Base-by-base conservation (phyloP, 176 grass and related monocot genomes). In the Rhynchospora tenuis region DNA sequence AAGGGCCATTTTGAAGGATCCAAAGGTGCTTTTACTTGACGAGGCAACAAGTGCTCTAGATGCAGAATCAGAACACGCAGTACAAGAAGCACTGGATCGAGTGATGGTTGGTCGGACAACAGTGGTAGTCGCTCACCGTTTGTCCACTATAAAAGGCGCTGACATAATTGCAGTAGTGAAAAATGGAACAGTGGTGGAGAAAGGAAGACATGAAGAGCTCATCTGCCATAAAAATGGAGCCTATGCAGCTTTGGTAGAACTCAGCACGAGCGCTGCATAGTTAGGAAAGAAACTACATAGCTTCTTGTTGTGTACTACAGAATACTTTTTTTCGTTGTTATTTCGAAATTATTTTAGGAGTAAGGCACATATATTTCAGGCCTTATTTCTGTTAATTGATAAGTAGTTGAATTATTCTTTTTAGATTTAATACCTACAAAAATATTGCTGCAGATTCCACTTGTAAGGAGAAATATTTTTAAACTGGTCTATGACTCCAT, bases 1-100 rank as follows among this genome's bases (percentile, higher is more conserved):
- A 2, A 84, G 93, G 17, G 93, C 93, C 6, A 33, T 90, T 23
- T 12, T 94, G 1, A 92, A 88, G 84, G 84, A 92, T 20, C 93
- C 93, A 26, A 94, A 83, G 73, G 83, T 94, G 38, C 81, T 94
- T 42, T 55, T 94, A 65, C 84, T 94, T 8, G 93, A 92, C 26
- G 93, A 94, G 70, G 93, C 90, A 0, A 92, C 93, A 2, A 94
- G 93, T 1, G 93, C 93, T 5, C 78, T 94, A 29, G 93, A 94
- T 14, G 86, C 90, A 0, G 93, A 94, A 23, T 85, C 93, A 0
- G 93, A 94, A 85, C 84, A 63, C 0, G 88, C 83, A 0, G 90
- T 94, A 59, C 93, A 94, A 60, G 90, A 94, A 79, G 90, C 93
- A 4, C 75, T 94, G 29, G 93, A 94, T 70, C 31, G 52, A 10